Base-by-base conservation (phyloP, 768 basidiomycete genomes). In the Gautieria morchelliformis region DNA sequence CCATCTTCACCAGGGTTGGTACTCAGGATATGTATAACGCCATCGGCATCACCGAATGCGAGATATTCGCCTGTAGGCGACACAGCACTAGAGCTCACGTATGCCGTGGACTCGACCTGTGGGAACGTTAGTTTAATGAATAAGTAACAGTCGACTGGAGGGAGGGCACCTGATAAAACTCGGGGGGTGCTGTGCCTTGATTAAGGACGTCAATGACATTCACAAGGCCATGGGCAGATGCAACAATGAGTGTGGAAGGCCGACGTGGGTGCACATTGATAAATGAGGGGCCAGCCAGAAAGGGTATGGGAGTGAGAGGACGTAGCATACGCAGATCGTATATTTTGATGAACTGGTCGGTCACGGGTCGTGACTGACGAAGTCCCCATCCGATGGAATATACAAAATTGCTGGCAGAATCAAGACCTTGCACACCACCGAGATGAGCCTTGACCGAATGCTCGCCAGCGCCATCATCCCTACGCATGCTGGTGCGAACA, bases 291-390 rank as follows among this genome's bases (percentile, higher is more conserved):
- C 88, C 87, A 11, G 85, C 80, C 5, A 91, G 82, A 68, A 96
- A 97, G 1, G 90, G 83, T 32, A 97, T 78, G 0, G 95, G 92
- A 3, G 91, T 79, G 2, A 97, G 76, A 0, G 92, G 77, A 41
- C 82, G 79, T 75, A 97, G 81, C 22, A 79, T 89, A 32, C 95
- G 85, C 32, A 91, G 64, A 68, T 99, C 95, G 64, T 87, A 96
- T 12, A 97, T 77, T 71, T 95, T 96, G 61, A 99, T 91, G 35
- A 93, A 75, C 3, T 93, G 90, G 67, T 97, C 95, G 0, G 90
- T 88, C 55, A 87, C 80, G 5, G 94, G 92, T 48, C 87, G 84
- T 7, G 87, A 84, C 69, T 89, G 91, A 68, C 94, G 96, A 70
- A 90, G 77, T 3, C 87, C 86, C 71, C 86, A 86, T 12, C 94